Evolutionary conservation across 495 filamentous ascomycete genomes (phyloP), one percentile per base, ranked within the genome.

Genomic region (Rostrohypoxylon terebratum): DNA sequence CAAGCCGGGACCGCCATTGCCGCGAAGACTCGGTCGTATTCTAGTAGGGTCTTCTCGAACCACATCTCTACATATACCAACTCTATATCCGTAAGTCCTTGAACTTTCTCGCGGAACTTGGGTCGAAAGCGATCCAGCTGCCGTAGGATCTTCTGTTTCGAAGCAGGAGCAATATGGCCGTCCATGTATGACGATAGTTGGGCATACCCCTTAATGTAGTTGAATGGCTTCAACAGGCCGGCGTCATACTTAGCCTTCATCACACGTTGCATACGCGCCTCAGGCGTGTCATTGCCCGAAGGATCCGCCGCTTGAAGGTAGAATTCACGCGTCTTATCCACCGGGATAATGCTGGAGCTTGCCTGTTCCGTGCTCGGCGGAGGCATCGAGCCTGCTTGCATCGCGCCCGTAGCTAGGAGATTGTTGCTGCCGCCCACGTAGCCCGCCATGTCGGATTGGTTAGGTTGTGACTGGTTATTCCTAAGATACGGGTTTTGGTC

Each of bases 1-100:
- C 96, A 99, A 36, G 96, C 96, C 3, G 96, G 96, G 66, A 98
- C 94, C 21, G 96, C 95, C 96, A 99, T 98, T 79, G 93, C 96
- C 11, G 96, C 96, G 81, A 99, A 99, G 9, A 99, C 93, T 42
- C 96, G 92, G 78, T 99, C 96, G 73, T 97, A 98, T 76, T 98
- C 96, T 89, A 98, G 93, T 66, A 99, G 82, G 51, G 89, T 94
- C 59, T 90, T 88, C 77, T 99, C 96, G 74, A 99, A 98, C 95
- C 96, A 98, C 92, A 98, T 97, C 78, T 99, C 96, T 57, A 97
- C 95, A 51, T 93, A 86, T 6, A 97, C 91, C 10, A 99, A 87
- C 78, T 98, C 92, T 75, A 97, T 90, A 81, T 98, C 95, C 13
- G 92, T 97, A 72, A 98, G 82, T 34, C 84, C 88, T 71, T 98